Base-by-base conservation (phyloP, 768 basidiomycete genomes). In the Rhodocollybia butyracea region DNA sequence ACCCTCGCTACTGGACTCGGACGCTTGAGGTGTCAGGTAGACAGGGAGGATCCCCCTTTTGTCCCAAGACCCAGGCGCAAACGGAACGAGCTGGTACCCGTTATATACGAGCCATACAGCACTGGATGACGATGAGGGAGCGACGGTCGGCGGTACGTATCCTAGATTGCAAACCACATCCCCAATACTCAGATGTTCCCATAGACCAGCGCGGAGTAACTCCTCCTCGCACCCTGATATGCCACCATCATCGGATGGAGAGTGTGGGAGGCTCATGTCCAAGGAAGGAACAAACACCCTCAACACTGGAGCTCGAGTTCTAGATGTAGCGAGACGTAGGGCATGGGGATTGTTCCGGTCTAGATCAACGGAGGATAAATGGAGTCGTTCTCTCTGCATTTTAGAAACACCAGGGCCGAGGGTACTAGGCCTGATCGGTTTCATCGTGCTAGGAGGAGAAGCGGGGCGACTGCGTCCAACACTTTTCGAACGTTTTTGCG, bases 81-180 rank as follows among this genome's bases (percentile, higher is more conserved):
- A 53, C 17, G 51, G 51, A 17, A 53, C 24, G 30, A 93, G 81
- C 24, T 68, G 64, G 19, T 74, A 60, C 5, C 90, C 91, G 58
- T 88, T 80, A 64, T 82, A 93, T n/a, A 93, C 60, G 19, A 93
- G 76, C 91, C 91, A 93, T 5, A 43, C 30, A 26, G 40, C 51
- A 21, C 39, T 29, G 5, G 51, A 53, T 19, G 51, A 31, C 31
- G 19, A 17, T 12, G 34, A 41, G 6, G 36, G 19, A 1, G 48
- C 34, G 19, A 51, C 10, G 56, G 32, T 39, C 34, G 78, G 71
- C 1, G 87, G 88, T 15, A 93, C 75, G 62, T 84, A 91, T 5
- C 91, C 91, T 43, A 93, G 76, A 67, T 93, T 93, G 64, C 86
- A 90, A 21, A 93, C 77, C 34, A 91, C 69, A 61, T 93, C 91